phyloP scores from a whole-genome alignment of 2,329 filamentous ascomycete genomes.

The Xylaria sp. region DNA sequence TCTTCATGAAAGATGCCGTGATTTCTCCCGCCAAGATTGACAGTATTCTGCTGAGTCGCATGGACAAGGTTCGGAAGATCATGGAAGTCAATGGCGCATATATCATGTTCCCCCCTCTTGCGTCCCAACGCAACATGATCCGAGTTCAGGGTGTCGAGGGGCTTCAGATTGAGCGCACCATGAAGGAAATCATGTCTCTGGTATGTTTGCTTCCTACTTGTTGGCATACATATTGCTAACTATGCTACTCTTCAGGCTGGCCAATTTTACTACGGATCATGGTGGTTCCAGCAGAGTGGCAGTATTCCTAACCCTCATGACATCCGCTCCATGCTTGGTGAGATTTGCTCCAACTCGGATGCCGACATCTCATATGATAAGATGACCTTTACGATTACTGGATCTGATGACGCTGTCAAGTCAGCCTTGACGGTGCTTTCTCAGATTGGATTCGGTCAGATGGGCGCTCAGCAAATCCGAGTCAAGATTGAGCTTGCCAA shows the following conservation, averaged over 20 bases:
- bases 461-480: conserved; percentile 73
- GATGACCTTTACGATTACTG: conserved; percentile 86
- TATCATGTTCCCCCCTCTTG: conserved; percentile 84
- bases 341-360: conserved; percentile 94
- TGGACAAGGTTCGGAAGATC: conserved; percentile 97
- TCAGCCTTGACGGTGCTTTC: conserved; percentile 91
- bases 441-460: conserved; percentile 78
- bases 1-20: conserved; percentile 86
- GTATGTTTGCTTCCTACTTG: conserved; percentile 44
- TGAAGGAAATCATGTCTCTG: conserved; percentile 91
- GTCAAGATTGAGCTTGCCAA: conserved; percentile 99
- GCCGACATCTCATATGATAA: conserved; percentile 94
- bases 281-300: conserved; percentile 84
- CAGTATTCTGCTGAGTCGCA: conserved; percentile 79
- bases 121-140: conserved; percentile 76
- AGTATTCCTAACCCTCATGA: conserved; percentile 63
- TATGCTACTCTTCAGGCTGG: conserved; percentile 58
- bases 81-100: conserved; percentile 95
- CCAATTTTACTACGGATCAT: conserved; percentile 95
- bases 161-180: conserved; percentile 87
- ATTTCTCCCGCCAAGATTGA: conserved; percentile 91
- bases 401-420: conserved; percentile 94
- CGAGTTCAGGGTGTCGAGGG: conserved; percentile 91
- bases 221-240: conserved; percentile 17
- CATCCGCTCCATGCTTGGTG: conserved; percentile 82